Base-by-base conservation (phyloP, 108 stramenopile genomes). In the Nannochloropsis gaditana region DNA sequence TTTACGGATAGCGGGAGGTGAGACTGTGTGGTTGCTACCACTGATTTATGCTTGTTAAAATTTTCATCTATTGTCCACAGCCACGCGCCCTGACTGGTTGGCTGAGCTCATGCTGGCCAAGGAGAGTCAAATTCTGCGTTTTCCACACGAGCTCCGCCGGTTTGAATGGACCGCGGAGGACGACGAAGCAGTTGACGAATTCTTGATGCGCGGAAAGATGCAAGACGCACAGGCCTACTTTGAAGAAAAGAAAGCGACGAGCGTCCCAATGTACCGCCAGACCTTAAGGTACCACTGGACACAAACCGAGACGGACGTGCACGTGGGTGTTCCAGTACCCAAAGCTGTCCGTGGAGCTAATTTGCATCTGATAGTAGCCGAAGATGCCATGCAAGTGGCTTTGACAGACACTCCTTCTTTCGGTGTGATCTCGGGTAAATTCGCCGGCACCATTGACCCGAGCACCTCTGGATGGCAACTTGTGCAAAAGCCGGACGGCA, bases 101-200 rank as follows among this genome's bases (percentile, higher is more conserved):
- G 59, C 3, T 3, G 59, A 73, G 59, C n/a, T 73, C 19, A 73
- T 73, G 2, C 15, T 73, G 59, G 59, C 59, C 19, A 73, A 73
- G n/a, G 59, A 73, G n/a, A 73, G 59, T 73, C 59, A 73, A 73
- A 73, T 73, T n/a, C 59, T 73, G 19, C 59, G 59, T 73, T 73
- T 73, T 6, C 59, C 59, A n/a, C n/a, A 73, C 59, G 59, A 73
- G 59, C 59, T 73, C 59, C 59, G 59, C 59, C 59, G 59, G 15
- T n/a, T 73, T n/a, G 59, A 73, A 73, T 73, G 59, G 59, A 6
- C 59, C 59, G 19, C 59, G 19, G 59, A 73, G n/a, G 59, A 73
- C 8, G 59, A 73, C 59, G 59, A 73, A 73, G 59, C 59, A 15
- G 59, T 73, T n/a, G 59, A 73, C 59, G 59, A n/a, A n/a, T n/a